Evolutionary conservation across 2,329 filamentous ascomycete genomes (phyloP).

Genomic region (Cryphonectria parasitica): DNA sequence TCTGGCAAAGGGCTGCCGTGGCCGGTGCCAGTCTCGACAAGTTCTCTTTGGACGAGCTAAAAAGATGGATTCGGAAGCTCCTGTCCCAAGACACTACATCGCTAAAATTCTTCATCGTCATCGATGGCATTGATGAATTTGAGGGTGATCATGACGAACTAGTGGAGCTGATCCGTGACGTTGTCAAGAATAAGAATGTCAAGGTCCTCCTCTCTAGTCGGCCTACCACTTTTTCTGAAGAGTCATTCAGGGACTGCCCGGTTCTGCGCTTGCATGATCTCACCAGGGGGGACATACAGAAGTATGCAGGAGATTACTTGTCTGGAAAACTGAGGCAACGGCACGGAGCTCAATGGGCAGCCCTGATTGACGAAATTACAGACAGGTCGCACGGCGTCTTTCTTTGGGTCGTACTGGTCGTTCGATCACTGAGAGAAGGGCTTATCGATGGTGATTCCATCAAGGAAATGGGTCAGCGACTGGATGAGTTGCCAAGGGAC

Average conservation of each 20-base stretch:
- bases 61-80: neutral
- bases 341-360: neutral
- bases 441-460: neutral
- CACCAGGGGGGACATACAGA: neutral
- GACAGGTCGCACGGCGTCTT: neutral
- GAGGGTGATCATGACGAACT: neutral
- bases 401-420: neutral
- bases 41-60: neutral
- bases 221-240: neutral
- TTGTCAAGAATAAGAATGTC: neutral
- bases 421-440: neutral
- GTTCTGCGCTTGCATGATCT: neutral
- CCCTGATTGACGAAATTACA: neutral
- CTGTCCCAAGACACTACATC: neutral
- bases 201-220: neutral
- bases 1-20: neutral
- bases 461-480: neutral
- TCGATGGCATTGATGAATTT: neutral
- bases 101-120: neutral
- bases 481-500: neutral
- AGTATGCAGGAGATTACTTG: neutral
- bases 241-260: neutral
- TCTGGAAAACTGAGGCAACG: neutral
- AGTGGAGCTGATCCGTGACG: neutral
- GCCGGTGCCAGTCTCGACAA: neutral